Conservation (phyloP, 371 early-diverging fungal species). For the Mucor piriformis region DNA sequence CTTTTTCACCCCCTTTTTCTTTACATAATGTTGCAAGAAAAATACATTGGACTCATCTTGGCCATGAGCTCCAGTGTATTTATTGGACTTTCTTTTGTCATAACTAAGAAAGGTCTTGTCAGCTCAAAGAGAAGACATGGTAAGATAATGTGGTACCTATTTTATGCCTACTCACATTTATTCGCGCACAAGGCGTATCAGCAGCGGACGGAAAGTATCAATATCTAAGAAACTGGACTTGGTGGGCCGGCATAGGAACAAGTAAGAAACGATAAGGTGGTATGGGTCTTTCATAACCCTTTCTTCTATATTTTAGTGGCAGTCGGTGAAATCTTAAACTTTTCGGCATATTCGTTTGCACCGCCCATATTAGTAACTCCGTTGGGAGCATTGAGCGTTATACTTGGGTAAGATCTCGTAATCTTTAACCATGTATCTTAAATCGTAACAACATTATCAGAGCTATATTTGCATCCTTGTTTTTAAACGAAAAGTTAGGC, state of each 20-base stretch:
- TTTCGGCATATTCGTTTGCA: conserved; percentile 92
- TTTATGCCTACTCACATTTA: conserved; percentile 29
- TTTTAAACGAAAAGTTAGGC: conserved; percentile 78
- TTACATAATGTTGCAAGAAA: conserved; percentile 61
- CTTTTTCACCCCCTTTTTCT: conserved; percentile 10
- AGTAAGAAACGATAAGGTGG: conserved; percentile 47
- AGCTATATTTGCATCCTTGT: conserved; percentile 40
- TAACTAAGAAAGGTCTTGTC: conserved; percentile 87
- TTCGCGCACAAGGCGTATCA: conserved; percentile 55
- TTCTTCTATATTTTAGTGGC: conserved; percentile 66
- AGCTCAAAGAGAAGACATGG: conserved; percentile 56
- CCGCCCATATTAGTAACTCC: conserved; percentile 95
- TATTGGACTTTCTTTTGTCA: conserved; percentile 83
- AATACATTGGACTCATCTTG: conserved; percentile 82
- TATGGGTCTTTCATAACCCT: not conserved
- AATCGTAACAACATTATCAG: no score
- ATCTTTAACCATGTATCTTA: no score
- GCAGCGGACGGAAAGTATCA: conserved; percentile 61
- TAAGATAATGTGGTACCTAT: conserved; percentile 66
- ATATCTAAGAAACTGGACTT: conserved; percentile 51
- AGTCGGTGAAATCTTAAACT: conserved; percentile 89
- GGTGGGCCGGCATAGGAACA: conserved; percentile 92
- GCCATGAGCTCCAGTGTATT: conserved; percentile 80
- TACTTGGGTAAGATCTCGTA: conserved; percentile 71
- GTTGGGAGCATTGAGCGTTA: conserved; percentile 85